Percentiles rank a stretch among this genome's conserved stretches.
phyloP scores from a whole-genome alignment of 2,329 filamentous ascomycete genomes.

The Xylogone sp. region DNA sequence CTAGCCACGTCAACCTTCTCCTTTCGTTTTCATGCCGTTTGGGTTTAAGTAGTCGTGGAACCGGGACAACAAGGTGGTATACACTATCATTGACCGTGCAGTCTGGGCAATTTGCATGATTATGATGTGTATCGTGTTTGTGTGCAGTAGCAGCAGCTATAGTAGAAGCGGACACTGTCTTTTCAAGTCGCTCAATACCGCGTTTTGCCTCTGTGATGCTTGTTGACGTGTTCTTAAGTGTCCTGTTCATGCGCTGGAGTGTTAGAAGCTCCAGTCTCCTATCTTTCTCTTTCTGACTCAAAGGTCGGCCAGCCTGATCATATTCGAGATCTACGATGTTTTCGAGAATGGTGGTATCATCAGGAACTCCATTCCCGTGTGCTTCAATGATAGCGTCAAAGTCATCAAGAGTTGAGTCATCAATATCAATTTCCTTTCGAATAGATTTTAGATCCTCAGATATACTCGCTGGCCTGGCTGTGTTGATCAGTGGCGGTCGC shows the following conservation, averaged over 20 bases:
- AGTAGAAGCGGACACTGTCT: constrained; percentile 36
- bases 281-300: constrained; percentile 26
- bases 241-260: constrained; percentile 48
- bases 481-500: constrained; percentile 17
- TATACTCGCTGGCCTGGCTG: constrained; percentile 14
- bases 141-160: too few relatives aligned
- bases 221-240: constrained; percentile 46
- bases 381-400: constrained; percentile 12
- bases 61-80: constrained; percentile 16
- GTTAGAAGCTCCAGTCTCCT: constrained; percentile 35
- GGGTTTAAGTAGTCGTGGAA: constrained; percentile 14
- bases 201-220: constrained; percentile 52
- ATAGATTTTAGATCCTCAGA: constrained; percentile 23
- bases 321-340: constrained; percentile 14
- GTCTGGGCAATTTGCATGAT: constrained; percentile 1
- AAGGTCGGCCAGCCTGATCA: constrained; percentile 14
- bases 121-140: constrained; percentile 4
- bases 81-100: constrained; percentile 5
- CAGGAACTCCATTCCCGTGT: background rate
- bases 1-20: constrained; percentile 23
- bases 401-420: constrained; percentile 25
- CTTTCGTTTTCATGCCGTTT: constrained; percentile 4
- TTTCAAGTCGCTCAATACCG: constrained; percentile 55
- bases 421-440: constrained; percentile 20
- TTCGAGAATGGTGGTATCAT: constrained; percentile 5